Percentiles rank a stretch among this genome's conserved stretches.
Conservation (phyloP, 1,139 yeast species). For the Yamadazyma aaseri region DNA sequence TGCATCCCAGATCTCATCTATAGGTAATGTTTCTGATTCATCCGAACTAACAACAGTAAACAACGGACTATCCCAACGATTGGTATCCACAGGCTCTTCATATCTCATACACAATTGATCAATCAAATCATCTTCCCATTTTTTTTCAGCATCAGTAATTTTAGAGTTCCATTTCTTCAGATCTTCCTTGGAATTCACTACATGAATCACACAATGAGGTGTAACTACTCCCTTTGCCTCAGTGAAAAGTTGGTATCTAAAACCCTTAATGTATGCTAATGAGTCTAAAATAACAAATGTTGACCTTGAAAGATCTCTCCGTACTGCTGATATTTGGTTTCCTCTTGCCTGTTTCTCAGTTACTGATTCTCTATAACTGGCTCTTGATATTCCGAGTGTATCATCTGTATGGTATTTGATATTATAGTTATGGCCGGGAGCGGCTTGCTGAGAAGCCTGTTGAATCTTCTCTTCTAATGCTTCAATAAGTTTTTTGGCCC, state of each 20-base stretch:
- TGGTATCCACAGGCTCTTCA: slow-evolving; percentile 87
- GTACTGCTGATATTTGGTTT: slow-evolving; percentile 83
- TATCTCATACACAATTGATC: slow-evolving; percentile 76
- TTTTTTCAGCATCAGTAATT: slow-evolving; percentile 16
- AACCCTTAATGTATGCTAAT: slow-evolving; percentile 89
- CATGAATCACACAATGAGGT: slow-evolving; percentile 80
- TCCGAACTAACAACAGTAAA: slow-evolving; percentile 67
- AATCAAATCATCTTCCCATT: slow-evolving; percentile 71
- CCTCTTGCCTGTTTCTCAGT: slow-evolving; percentile 84
- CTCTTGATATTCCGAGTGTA: slow-evolving; percentile 66
- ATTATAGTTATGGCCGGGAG: slow-evolving; percentile 53
- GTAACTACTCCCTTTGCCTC: slow-evolving; percentile 86
- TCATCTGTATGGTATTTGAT: slow-evolving; percentile 79
- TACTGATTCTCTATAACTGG: slow-evolving; percentile 63
- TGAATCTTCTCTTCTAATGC: slow-evolving; percentile 50
- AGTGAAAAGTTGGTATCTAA: slow-evolving; percentile 88
- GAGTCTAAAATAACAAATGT: slow-evolving; percentile 83
- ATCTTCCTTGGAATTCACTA: slow-evolving; percentile 61
- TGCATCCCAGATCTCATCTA: slow-evolving; percentile 72
- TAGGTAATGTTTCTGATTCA: slow-evolving; percentile 49
- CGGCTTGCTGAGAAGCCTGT: slow-evolving; percentile 29
- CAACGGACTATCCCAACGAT: slow-evolving; percentile 94
- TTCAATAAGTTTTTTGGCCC: slow-evolving; percentile 57
- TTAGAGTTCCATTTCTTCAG: slow-evolving; percentile 62
- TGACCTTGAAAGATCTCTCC: slow-evolving; percentile 67